Conservation (phyloP, 2,329 filamentous ascomycete genomes). For the Colletotrichum chrysophilum region DNA sequence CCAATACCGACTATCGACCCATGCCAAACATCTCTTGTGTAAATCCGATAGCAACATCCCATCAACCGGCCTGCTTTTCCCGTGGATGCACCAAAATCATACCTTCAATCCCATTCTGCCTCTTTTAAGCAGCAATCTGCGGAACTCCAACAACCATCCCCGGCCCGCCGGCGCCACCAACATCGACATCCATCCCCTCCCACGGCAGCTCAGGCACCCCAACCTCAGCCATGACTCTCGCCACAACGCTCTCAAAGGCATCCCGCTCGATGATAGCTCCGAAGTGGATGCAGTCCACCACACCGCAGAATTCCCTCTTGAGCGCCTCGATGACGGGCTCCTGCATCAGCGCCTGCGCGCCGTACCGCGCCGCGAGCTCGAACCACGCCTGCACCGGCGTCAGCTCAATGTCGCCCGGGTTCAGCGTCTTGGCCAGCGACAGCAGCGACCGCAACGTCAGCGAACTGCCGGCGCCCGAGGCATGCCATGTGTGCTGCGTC, state of each 20-base stretch:
- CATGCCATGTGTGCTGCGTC: conserved; percentile 35
- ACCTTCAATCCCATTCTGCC: not conserved
- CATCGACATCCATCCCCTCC: conserved; percentile 6
- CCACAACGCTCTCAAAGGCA: conserved; percentile 52
- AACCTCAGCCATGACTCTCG: conserved; percentile 39
- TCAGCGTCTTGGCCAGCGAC: conserved; percentile 51
- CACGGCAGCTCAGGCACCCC: conserved; percentile 6
- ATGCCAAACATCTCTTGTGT: not conserved
- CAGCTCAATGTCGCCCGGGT: conserved; percentile 46
- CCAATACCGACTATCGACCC: not conserved
- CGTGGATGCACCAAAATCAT: not conserved
- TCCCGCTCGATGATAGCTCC: conserved; percentile 52
- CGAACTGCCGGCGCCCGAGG: conserved; percentile 27
- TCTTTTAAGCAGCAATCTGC: not conserved
- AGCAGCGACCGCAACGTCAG: conserved; percentile 49
- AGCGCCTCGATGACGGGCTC: conserved; percentile 39
- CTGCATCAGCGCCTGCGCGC: conserved; percentile 41
- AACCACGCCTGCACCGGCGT: conserved; percentile 62
- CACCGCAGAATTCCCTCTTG: conserved; percentile 44
- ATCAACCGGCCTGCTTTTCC: not conserved
- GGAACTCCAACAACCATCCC: not conserved
- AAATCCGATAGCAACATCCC: not conserved
- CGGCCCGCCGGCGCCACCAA: not conserved
- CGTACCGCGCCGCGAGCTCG: conserved; percentile 50
- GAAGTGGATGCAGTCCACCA: conserved; percentile 52